phyloP scores from a whole-genome alignment of 306 rosid genomes.

The Macrotyloma uniflorum region DNA sequence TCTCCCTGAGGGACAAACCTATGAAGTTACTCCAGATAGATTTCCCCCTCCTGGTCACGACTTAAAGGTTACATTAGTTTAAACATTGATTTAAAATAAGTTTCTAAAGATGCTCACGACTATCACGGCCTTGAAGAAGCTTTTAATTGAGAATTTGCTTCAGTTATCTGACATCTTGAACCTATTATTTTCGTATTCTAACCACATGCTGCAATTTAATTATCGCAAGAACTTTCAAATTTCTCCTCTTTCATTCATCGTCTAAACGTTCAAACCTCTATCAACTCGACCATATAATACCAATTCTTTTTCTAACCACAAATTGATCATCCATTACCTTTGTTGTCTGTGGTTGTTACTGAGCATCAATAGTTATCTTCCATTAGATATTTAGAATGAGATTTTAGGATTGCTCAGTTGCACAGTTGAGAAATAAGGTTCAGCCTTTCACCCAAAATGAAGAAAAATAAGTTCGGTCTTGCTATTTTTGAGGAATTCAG shows the following conservation, averaged over 20 bases:
- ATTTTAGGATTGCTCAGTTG: background rate
- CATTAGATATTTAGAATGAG: background rate
- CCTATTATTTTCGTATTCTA: background rate
- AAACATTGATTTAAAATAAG: background rate
- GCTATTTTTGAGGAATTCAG: constrained; percentile 8
- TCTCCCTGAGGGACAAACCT: no score
- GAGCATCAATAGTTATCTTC: background rate
- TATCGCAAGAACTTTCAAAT: background rate
- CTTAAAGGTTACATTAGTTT: background rate
- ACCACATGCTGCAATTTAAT: background rate
- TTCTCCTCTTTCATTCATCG: background rate
- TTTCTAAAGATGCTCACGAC: background rate
- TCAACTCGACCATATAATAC: background rate
- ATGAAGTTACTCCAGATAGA: no score
- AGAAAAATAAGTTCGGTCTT: constrained; percentile 5
- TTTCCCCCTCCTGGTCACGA: background rate
- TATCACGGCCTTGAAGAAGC: background rate
- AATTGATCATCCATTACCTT: background rate
- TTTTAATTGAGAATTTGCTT: background rate
- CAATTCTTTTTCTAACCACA: background rate
- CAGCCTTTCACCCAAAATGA: constrained; percentile 15
- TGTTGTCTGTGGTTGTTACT: background rate
- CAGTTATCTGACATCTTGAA: background rate
- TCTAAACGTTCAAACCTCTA: background rate
- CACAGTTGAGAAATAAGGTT: constrained; percentile 16